These are phyloP conservation scores for Oenanthe javanica DNA, from an alignment of 140 eudicot species.

Conservation along the genomic window DNA sequence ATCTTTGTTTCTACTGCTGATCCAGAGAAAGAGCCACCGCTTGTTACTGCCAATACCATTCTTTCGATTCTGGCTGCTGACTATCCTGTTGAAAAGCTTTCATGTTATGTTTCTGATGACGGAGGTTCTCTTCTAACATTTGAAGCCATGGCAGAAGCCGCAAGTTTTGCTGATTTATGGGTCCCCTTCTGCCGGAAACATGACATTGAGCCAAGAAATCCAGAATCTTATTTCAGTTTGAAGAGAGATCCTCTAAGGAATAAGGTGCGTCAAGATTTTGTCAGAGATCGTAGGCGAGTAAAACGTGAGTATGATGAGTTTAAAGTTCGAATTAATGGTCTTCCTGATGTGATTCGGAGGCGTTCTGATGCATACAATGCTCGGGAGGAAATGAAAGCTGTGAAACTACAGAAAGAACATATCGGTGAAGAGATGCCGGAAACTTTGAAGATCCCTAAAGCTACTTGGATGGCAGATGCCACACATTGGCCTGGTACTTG, in stretches of 20 bases:
- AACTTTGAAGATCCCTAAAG: conserved; percentile 58
- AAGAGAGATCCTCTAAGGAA: conserved; percentile 81
- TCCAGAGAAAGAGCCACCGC: conserved; percentile 96
- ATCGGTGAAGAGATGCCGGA: conserved; percentile 55
- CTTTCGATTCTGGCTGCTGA: conserved; percentile 84
- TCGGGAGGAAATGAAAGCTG: conserved; percentile 77
- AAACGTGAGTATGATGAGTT: conserved; percentile 94
- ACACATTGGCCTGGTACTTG: conserved; percentile 99
- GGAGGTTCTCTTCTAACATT: conserved; percentile 95
- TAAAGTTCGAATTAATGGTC: conserved; percentile 81
- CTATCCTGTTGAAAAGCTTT: conserved; percentile 84
- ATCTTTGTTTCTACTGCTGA: conserved; percentile 91
- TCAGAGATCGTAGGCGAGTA: conserved; percentile 86
- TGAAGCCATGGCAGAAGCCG: conserved; percentile 99
- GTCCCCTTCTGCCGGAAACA: conserved; percentile 93
- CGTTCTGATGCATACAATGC: conserved; percentile 97
- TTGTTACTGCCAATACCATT: conserved; percentile 88
- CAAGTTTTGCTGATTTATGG: conserved; percentile 89
- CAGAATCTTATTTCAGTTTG: conserved; percentile 69
- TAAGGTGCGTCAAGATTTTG: conserved; percentile 77
- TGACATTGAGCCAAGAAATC: conserved; percentile 81
- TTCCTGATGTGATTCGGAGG: conserved; percentile 83
- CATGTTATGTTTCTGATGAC: conserved; percentile 97
- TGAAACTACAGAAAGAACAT: conserved; percentile 65
- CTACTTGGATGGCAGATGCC: conserved; percentile 99